Conservation (phyloP, 352 stramenopile genomes). For the Pilasporangium apinafurcum region DNA sequence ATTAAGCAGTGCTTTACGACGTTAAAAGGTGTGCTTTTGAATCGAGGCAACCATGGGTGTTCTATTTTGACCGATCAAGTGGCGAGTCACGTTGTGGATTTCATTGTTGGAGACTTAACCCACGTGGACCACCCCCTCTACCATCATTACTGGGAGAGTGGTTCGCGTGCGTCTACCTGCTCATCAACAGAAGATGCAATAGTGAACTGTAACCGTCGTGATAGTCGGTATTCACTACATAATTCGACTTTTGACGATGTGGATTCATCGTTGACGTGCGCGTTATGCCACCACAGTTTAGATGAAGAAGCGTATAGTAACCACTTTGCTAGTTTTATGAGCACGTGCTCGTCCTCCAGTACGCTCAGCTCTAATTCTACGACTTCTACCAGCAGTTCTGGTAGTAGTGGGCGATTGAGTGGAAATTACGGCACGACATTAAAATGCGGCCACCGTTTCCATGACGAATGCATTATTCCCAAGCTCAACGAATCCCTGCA, state of each 20-base stretch:
- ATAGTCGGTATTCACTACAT: too few relatives aligned
- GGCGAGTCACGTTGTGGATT: conserved; percentile 16
- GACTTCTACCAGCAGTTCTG: not conserved
- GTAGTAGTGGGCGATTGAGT: too few relatives aligned
- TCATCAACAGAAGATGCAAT: too few relatives aligned
- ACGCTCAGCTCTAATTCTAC: not conserved
- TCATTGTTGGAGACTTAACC: too few relatives aligned
- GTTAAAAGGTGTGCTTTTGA: conserved; percentile 28
- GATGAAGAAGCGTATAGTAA: conserved; percentile 3
- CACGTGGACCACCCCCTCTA: too few relatives aligned
- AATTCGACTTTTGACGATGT: too few relatives aligned
- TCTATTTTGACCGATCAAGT: conserved; percentile 22
- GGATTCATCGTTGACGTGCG: too few relatives aligned
- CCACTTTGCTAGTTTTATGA: not conserved
- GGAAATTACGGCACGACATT: conserved; percentile 9
- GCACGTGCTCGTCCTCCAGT: not conserved
- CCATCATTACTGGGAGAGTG: too few relatives aligned
- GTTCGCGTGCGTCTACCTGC: too few relatives aligned
- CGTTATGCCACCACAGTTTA: conserved; percentile 6
- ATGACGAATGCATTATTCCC: conserved; percentile 17
- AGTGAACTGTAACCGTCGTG: too few relatives aligned
- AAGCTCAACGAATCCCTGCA: conserved; percentile 11
- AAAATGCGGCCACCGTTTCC: conserved; percentile 7
- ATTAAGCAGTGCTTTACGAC: conserved; percentile 21
- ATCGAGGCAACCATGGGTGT: conserved; percentile 25